phyloP scores from a whole-genome alignment of 2,329 filamentous ascomycete species.

The Colletotrichum truncatum region DNA sequence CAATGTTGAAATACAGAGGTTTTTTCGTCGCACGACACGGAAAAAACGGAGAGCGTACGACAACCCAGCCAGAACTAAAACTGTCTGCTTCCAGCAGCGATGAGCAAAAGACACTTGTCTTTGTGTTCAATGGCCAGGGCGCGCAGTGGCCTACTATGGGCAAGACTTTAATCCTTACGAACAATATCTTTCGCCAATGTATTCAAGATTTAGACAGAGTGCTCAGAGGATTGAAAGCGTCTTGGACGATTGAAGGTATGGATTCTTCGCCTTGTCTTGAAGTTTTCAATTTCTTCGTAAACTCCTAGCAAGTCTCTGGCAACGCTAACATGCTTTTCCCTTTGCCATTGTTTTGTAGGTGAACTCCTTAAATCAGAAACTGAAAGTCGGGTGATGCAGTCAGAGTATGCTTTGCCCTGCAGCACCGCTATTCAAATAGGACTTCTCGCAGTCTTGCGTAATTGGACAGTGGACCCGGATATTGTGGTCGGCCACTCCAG shows the following conservation, averaged over 20 bases:
- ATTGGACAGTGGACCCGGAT: constrained; percentile 40
- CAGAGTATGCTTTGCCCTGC: constrained; percentile 40
- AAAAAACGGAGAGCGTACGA: background rate
- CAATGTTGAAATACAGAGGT: constrained; percentile 37
- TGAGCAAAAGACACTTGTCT: constrained; percentile 36
- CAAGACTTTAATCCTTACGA: background rate
- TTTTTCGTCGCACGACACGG: constrained; percentile 31
- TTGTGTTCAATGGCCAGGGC: constrained; percentile 31
- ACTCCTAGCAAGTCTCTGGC: background rate
- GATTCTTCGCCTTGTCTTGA: background rate
- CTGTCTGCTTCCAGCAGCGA: background rate
- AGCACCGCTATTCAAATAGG: constrained; percentile 48
- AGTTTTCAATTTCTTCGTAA: background rate
- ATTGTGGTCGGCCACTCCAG: constrained; percentile 51
- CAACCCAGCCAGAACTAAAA: background rate
- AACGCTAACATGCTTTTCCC: background rate
- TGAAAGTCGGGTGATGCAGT: background rate
- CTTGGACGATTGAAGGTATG: background rate
- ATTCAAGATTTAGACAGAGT: constrained; percentile 34
- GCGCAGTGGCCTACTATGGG: constrained; percentile 30
- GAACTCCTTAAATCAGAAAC: constrained; percentile 5
- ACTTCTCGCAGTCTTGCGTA: constrained; percentile 48
- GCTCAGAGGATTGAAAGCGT: constrained; percentile 39
- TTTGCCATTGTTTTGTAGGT: too few species aligned
- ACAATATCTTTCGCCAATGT: background rate